phyloP scores from a whole-genome alignment of 2,329 filamentous ascomycete species.

The Dryadomyces quercus-mongolicae region DNA sequence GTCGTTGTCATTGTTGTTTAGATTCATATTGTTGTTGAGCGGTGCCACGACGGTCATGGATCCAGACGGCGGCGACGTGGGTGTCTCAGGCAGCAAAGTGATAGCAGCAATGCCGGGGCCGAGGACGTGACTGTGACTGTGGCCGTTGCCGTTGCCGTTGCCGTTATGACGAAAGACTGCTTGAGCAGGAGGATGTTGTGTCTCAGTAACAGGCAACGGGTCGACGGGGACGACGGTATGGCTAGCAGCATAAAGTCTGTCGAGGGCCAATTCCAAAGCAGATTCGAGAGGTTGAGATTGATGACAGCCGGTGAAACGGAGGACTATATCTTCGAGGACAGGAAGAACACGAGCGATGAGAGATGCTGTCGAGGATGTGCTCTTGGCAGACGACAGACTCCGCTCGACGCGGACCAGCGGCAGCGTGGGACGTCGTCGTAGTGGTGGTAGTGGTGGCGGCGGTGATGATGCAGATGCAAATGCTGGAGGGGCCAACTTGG shows the following conservation, averaged over 20 bases:
- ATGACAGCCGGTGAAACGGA: constrained; percentile 36
- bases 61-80: constrained; percentile 3
- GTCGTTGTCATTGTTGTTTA: constrained; percentile 11
- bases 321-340: constrained; percentile 41
- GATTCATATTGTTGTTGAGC: neutral
- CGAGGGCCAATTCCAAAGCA: constrained; percentile 33
- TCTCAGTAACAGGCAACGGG: neutral
- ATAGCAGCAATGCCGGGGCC: neutral
- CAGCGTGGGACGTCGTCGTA: too few relatives aligned
- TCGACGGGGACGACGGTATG: neutral
- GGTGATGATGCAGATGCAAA: neutral
- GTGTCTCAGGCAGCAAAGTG: neutral
- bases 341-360: constrained; percentile 26
- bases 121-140: neutral
- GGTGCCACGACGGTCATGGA: constrained; percentile 3
- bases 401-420: too few relatives aligned
- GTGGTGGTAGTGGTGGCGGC: too few relatives aligned
- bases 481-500: neutral
- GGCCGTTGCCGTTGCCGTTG: too few relatives aligned
- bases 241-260: constrained; percentile 25
- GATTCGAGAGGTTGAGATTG: constrained; percentile 19
- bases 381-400: too few relatives aligned
- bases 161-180: too few relatives aligned
- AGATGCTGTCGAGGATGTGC: constrained; percentile 16
- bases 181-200: too few relatives aligned